Evolutionary conservation across 805 yeast species (phyloP), one percentile per base, ranked within the genome.

Genomic region (Kazachstania bromeliacearum): DNA sequence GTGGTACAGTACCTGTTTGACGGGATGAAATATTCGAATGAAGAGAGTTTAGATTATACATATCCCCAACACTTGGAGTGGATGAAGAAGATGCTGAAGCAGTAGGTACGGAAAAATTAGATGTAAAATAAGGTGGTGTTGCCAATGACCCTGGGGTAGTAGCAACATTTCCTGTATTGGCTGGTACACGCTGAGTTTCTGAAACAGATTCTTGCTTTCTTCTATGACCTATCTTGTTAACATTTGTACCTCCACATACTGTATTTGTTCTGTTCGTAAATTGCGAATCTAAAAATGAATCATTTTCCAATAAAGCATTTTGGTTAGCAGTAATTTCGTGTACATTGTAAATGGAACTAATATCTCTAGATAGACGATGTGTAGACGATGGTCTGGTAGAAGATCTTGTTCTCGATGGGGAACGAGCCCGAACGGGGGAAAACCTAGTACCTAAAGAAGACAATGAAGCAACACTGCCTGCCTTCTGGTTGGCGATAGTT

Each of bases 201-300:
- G 60, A 49, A 7, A 57, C 46, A 2, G 62, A 55, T 30, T 53
- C 59, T 38, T 57, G 60, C 32, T 55, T 55, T 27, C 46, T 52
- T 38, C 41, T 49, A 30, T 55, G 60, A 5, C 44, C 47, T 13
- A 32, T 29, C 30, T 37, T 43, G 13, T 23, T 28, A 7, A 35
- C 25, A 26, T 35, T 44, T 10, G 24, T 39, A 25, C 19, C 27
- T 8, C 34, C 19, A 3, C 29, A 21, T 15, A 31, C 18, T 20
- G 24, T 8, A 16, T 27, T 22, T 21, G 24, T 23, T 14, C 34
- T 26, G 5, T 21, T 20, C 3, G 28, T 25, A 16, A 38, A 28
- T 20, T 53, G 57, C 9, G 48, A 34, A 38, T 56, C 61, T 22
- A 55, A 31, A 36, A 37, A 54, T 4, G 53, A 32, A 30, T 47